A percentile compares a stretch with the other conserved stretches of the same genome.
These are phyloP conservation scores for Phytopythium oedochilum DNA, from an alignment of 352 stramenopile genomes.

Conservation along the genomic window DNA sequence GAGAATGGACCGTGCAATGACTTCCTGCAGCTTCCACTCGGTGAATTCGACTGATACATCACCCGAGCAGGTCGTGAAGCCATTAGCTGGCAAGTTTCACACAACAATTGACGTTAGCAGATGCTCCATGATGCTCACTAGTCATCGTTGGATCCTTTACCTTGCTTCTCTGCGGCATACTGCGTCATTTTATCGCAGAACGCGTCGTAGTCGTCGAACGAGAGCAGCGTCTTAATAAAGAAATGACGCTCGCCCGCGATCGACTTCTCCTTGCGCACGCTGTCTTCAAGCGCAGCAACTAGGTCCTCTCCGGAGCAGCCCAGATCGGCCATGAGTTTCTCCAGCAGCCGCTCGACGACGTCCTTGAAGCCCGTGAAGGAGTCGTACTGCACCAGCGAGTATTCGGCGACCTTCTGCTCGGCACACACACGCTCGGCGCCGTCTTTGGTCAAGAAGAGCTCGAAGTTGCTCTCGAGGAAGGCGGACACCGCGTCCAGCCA, in stretches of 20 bases:
- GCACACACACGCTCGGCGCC: constrained; percentile 6
- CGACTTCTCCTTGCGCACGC: constrained; percentile 21
- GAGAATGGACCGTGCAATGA: constrained; percentile 61
- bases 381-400: constrained; percentile 57
- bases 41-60: constrained; percentile 18
- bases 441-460: constrained; percentile 30
- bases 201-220: constrained; percentile 60
- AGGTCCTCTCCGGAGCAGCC: constrained; percentile 58
- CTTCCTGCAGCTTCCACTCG: constrained; percentile 66
- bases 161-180: constrained; percentile 43
- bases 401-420: constrained; percentile 20
- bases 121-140: no score
- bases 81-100: constrained; percentile 7
- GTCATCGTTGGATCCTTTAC: constrained; percentile 5
- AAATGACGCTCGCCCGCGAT: constrained; percentile 44
- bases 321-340: constrained; percentile 50
- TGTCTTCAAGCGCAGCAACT: constrained; percentile 40
- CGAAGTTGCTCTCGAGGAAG: constrained; percentile 59
- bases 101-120: neutral
- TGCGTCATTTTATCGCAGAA: constrained; percentile 56
- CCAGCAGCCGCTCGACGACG: constrained; percentile 54
- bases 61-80: constrained; percentile 1
- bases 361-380: constrained; percentile 74
- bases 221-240: constrained; percentile 67
- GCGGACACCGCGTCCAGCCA: constrained; percentile 46